Evolutionary conservation across 2,329 filamentous ascomycete genomes (phyloP), one percentile per base, ranked within the genome.

Genomic region (Scorias spongiosa): DNA sequence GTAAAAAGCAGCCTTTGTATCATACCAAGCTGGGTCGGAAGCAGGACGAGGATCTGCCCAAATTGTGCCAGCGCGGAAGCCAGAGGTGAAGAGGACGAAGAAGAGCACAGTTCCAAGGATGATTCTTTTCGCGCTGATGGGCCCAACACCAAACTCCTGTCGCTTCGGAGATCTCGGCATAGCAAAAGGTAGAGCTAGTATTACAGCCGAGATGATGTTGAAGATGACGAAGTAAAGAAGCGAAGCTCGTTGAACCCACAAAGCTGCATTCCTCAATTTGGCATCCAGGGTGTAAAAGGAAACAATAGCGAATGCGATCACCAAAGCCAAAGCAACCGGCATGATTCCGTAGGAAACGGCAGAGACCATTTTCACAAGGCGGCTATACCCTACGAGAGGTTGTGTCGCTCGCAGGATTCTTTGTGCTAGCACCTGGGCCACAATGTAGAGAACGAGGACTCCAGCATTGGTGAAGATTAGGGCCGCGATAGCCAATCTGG

Each of bases 181-280:
- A 29, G 44, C 28, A 52, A 81, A 75, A 51, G 68, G 71, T 61
- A 76, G 71, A 38, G 83, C 63, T 30, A 82, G 68, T 52, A 78
- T 69, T 30, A 68, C 68, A 48, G 84, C 61, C 49, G 82, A 68
- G 46, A 78, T 47, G 39, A 80, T 55, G 57, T 80, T 80, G 58
- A 76, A 67, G 45, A 82, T 51, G 42, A 81, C 62, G 59, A 78
- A 79, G 54, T 78, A 67, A 46, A 76, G 51, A 46, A 74, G 63
- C 55, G 71, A 70, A 61, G 66, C 67, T 49, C 72, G 67, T 72
- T 46, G 30, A 17, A 44, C 42, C 42, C 42, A 44, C 6, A 39
- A 17, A 7, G 41, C 20, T 10, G 40, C 42, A 2, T 32, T 29
- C 12, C 38, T 28, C 2, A 46, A 29, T 9, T 7, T 38, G 2